Evolutionary conservation across 2,329 filamentous ascomycete species (phyloP), one percentile per base, ranked within the genome.

Genomic region (Exserohilum turcica): DNA sequence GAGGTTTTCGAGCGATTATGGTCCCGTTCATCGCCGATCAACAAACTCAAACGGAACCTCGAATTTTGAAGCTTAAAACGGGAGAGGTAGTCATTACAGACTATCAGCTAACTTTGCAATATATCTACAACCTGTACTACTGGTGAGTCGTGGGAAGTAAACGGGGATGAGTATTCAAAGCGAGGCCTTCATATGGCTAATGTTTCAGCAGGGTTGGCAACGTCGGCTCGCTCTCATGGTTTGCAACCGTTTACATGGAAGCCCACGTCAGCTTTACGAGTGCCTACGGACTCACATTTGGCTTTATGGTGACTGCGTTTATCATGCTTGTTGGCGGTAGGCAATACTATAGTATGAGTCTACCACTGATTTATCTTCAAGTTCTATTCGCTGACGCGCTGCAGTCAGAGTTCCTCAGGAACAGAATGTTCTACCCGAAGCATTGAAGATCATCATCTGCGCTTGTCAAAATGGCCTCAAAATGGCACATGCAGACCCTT

Each of bases 201-300:
- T n/a, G 10, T 42, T 29, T 9, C 38, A 44, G 3, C 15, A 37
- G 90, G 74, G 63, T 90, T 28, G 87, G 86, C 21, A 83, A 85
- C 6, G 78, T 91, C 8, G 88, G 84, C 0, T 76, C 84, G 37
- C 37, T 65, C 9, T 88, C 84, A 0, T 76, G 84, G 39, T 79
- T 90, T 60, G 85, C 83, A 9, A 89, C 86, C 1, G 84, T 84
- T 1, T 86, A 86, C 66, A 82, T 89, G 79, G 88, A 91, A 72
- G 76, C 81, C 56, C 80, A 86, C 65, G 74, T 86, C 52, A 86
- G 85, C 3, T 91, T 89, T 73, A 85, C 87, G 87, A 80, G 82
- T 1, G 86, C 84, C 2, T 90, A 81, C 63, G 71, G 87, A 19
- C 74, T 87, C 43, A 81, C 82, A 46, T 82, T 86, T 61, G 79